A percentile compares a stretch with the other conserved stretches of the same genome.
Conservation (phyloP, 176 grass and related monocot species). For the Avena eriantha region DNA sequence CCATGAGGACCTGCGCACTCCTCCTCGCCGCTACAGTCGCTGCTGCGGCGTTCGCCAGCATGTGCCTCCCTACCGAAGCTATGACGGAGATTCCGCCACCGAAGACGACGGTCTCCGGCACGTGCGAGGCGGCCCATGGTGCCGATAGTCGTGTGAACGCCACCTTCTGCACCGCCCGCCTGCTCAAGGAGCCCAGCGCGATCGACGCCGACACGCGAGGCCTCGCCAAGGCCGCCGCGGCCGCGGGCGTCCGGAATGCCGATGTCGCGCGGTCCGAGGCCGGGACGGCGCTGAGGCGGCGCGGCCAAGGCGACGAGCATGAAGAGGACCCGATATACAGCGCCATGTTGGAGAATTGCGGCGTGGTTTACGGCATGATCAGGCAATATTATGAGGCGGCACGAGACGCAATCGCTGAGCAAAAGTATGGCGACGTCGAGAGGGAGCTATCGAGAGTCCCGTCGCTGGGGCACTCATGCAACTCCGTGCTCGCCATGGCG, state of each 20-base stretch:
- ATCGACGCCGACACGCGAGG: neutral
- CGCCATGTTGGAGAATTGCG: neutral
- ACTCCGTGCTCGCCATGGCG: neutral
- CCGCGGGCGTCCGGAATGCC: neutral
- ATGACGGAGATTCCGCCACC: neutral
- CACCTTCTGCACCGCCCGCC: neutral
- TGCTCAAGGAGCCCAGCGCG: neutral
- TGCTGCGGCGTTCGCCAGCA: neutral
- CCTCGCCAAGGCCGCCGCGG: neutral
- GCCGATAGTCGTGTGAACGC: neutral
- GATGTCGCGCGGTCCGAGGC: neutral
- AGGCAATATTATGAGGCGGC: neutral
- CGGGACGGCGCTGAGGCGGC: neutral
- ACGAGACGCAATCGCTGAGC: neutral
- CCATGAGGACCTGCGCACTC: neutral
- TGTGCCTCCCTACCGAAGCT: neutral
- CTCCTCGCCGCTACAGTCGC: neutral
- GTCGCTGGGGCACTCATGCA: neutral
- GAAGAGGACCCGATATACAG: neutral
- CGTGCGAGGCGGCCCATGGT: constrained; percentile 24
- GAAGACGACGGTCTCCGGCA: neutral
- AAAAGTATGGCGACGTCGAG: neutral
- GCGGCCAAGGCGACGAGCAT: neutral
- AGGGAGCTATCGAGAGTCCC: neutral
- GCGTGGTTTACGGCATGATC: neutral